Conservation (phyloP, 495 filamentous ascomycete species). For the Aspergillus sparsus region DNA sequence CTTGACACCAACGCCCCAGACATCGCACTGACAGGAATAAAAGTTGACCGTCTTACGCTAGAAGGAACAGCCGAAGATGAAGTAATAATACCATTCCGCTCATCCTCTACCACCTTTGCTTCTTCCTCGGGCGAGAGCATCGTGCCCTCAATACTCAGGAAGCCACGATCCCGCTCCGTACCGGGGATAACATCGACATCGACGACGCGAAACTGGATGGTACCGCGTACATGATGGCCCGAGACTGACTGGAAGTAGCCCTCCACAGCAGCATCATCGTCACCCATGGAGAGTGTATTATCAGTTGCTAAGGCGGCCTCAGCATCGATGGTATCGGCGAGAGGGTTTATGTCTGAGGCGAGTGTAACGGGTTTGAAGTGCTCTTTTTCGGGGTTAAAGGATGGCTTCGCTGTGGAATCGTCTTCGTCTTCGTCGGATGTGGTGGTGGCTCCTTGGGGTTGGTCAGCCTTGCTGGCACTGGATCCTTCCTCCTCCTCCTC, state of each 20-base stretch:
- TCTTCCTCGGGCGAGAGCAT: slow-evolving; percentile 57
- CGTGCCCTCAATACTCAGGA: slow-evolving; percentile 70
- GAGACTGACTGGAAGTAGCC: slow-evolving; percentile 65
- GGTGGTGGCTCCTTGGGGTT: slow-evolving; percentile 6
- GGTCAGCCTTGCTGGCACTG: slow-evolving; percentile 12
- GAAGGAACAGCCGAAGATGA: neutral
- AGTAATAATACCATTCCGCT: slow-evolving; percentile 33
- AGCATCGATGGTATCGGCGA: slow-evolving; percentile 20
- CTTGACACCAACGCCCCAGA: slow-evolving; percentile 23
- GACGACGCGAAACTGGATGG: slow-evolving; percentile 61
- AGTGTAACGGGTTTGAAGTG: slow-evolving; percentile 42
- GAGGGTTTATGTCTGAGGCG: slow-evolving; percentile 36
- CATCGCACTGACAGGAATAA: slow-evolving; percentile 13
- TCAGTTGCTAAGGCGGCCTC: slow-evolving; percentile 29
- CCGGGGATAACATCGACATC: slow-evolving; percentile 62
- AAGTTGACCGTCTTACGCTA: neutral
- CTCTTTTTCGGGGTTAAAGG: slow-evolving; percentile 47
- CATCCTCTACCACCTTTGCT: slow-evolving; percentile 37
- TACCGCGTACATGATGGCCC: slow-evolving; percentile 61
- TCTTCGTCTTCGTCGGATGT: slow-evolving; percentile 37
- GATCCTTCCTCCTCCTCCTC: slow-evolving; percentile 32
- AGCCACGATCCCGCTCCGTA: slow-evolving; percentile 58
- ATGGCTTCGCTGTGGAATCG: slow-evolving; percentile 18
- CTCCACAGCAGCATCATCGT: slow-evolving; percentile 39
- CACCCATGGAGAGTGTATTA: slow-evolving; percentile 23